Evolutionary conservation across 352 stramenopile species (phyloP), one percentile per base, ranked within the genome.

Genomic region (Globisporangium nodosum): DNA sequence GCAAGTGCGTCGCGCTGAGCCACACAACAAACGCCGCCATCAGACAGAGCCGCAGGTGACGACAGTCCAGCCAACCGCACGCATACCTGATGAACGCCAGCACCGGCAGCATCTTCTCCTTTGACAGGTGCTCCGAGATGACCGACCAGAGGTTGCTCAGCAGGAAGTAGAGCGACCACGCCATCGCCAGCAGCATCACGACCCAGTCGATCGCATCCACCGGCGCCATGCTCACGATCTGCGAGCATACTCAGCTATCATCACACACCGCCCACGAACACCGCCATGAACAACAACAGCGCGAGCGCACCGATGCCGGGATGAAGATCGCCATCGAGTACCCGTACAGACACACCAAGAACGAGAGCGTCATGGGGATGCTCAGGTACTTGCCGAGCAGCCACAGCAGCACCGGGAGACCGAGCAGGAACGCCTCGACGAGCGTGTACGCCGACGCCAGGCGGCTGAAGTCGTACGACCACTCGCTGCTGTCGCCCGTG

Each of bases 281-380:
- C 13, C 37, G n/a, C 4, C 45, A 59, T 27, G 43, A 49, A 48
- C 42, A 55, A 57, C 40, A 43, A 39, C 15, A 69, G 47, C 6
- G 6, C 45, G 2, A 3, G 68, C 72, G 52, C 67, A 94, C 85
- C 49, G 83, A 72, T 40, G 80, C 82, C 2, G 83, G 85, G 52
- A 95, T 90, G 68, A 92, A 93, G 57, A 93, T 76, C 42, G 78
- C 73, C 49, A 80, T 85, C 20, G 83, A 93, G 68, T 95, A 95
- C 13, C 85, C 85, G 50, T 94, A 94, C 5, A 93, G 68, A 66
- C 85, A 94, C 21, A 94, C 61, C 18, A 94, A 74, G 64, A 88
- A 93, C 54, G 85, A 87, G 43, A 94, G 65, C 51, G 78, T 68
- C 73, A 94, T 78, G 7, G 83, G 80, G 33, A 92, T 64, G 56